phyloP scores from a whole-genome alignment of 1,139 yeast genomes.

The Scheffersomyces segobiensis region DNA sequence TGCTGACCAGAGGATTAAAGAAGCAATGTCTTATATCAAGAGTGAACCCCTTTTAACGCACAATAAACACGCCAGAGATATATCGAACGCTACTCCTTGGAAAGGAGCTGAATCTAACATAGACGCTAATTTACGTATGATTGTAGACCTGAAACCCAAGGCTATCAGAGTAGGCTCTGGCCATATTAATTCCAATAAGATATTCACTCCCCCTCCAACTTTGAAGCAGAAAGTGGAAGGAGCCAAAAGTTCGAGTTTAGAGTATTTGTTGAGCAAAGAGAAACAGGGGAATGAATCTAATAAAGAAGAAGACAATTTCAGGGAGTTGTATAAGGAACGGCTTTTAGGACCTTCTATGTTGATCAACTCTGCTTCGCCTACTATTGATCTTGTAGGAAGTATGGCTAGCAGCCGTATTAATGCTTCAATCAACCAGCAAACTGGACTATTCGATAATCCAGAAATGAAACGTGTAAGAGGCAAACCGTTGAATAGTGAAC shows the following conservation, averaged over 20 bases:
- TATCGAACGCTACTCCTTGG: conserved; percentile 65
- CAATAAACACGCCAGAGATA: conserved; percentile 53
- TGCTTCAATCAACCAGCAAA: conserved; percentile 59
- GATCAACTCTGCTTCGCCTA: conserved; percentile 35
- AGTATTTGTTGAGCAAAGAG: conserved; percentile 53
- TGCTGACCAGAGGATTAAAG: conserved; percentile 1
- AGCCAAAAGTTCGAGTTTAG: conserved; percentile 69
- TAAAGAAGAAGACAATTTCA: conserved; percentile 52
- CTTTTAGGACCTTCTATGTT: conserved; percentile 61
- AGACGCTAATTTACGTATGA: conserved; percentile 63
- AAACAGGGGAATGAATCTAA: conserved; percentile 13
- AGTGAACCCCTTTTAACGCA: conserved; percentile 29
- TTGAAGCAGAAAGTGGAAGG: conserved; percentile 43
- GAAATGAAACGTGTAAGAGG: conserved; percentile 59
- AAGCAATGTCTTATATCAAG: conserved; percentile 14
- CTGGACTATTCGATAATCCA: conserved; percentile 63
- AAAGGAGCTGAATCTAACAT: conserved; percentile 55
- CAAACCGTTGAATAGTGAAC: conserved; percentile 53
- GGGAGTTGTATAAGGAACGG: conserved; percentile 63
- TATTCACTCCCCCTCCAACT: conserved; percentile 27
- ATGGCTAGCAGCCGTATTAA: conserved; percentile 76
- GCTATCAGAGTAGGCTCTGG: conserved; percentile 28
- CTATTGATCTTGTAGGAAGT: conserved; percentile 52
- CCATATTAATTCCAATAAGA: conserved; percentile 13
- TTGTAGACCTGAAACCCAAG: conserved; percentile 56